These are phyloP conservation scores for Diplotaxis tenuifolia DNA, from an alignment of 345 rosid genomes.

Conservation along the genomic window DNA sequence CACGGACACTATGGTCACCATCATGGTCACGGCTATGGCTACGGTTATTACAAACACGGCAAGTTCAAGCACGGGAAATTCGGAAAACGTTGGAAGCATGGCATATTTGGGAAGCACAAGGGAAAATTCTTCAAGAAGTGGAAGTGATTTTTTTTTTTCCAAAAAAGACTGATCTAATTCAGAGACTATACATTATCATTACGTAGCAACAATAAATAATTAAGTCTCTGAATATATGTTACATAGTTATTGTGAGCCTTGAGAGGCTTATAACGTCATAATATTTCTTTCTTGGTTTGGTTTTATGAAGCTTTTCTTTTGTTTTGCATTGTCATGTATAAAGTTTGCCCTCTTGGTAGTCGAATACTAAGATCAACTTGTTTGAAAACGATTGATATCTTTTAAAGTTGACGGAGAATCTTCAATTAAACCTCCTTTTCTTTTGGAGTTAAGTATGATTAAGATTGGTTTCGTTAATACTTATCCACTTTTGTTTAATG, in stretches of 20 bases:
- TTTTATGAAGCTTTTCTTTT: slow-evolving; percentile 7
- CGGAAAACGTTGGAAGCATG: slow-evolving; percentile 64
- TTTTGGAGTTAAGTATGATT: slow-evolving; percentile 1
- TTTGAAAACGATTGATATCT: slow-evolving; percentile 20
- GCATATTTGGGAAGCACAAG: slow-evolving; percentile 67
- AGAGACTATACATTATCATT: neutral
- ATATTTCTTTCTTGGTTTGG: slow-evolving; percentile 14
- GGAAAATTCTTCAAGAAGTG: slow-evolving; percentile 56
- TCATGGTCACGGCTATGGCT: slow-evolving; percentile 34
- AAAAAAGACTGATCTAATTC: slow-evolving; percentile 4
- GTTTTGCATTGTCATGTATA: slow-evolving; percentile 18
- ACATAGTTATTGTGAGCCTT: slow-evolving; percentile 6
- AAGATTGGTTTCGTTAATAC: slow-evolving; percentile 9
- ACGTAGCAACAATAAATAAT: neutral
- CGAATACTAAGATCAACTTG: slow-evolving; percentile 22
- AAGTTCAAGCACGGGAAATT: slow-evolving; percentile 69
- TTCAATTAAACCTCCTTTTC: neutral
- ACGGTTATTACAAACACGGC: slow-evolving; percentile 48
- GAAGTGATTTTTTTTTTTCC: slow-evolving; percentile 35
- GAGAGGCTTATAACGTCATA: slow-evolving; percentile 1
- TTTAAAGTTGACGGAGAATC: slow-evolving; percentile 4
- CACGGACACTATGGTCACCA: slow-evolving; percentile 55
- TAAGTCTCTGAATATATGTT: neutral
- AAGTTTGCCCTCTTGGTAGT: slow-evolving; percentile 4
- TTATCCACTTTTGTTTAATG: neutral